Percentiles rank a stretch among this genome's conserved stretches.
Evolutionary conservation across 169 alveolate genomes (phyloP).

Genomic region (Eimeria acervulina): DNA sequence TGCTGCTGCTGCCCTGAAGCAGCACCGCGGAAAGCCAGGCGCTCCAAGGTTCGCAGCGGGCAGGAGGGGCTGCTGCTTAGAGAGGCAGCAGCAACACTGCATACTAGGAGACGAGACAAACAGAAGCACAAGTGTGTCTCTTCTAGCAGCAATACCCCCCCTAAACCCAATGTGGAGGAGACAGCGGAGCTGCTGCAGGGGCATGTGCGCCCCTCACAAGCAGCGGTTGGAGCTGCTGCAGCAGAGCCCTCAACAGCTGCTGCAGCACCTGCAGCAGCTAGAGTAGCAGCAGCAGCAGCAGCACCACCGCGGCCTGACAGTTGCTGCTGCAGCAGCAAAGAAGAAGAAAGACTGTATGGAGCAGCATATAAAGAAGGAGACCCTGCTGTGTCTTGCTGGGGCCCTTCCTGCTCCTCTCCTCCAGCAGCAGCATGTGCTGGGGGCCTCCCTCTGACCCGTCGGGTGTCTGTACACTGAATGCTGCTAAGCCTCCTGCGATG

Average conservation of each 20-base stretch:
- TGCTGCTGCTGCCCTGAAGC: slow-evolving; percentile 26
- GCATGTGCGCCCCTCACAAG: not conserved
- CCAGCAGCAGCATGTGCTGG: not conserved
- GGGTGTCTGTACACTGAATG: not conserved
- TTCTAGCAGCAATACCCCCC: not conserved
- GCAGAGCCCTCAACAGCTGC: too few relatives aligned
- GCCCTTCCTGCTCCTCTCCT: not conserved
- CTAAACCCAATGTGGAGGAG: not conserved
- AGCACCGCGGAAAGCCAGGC: not conserved
- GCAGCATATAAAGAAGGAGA: not conserved
- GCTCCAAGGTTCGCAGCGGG: not conserved
- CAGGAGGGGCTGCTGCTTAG: not conserved
- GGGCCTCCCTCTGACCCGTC: not conserved
- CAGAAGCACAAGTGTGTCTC: slow-evolving; percentile 38
- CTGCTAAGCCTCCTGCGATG: not conserved
- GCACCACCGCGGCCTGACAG: not conserved
- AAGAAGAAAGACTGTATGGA: not conserved
- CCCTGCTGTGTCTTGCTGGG: not conserved
- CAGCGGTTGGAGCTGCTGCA: not conserved
- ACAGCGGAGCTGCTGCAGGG: not conserved
- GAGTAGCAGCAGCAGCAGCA: too few relatives aligned
- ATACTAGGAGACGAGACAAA: not conserved
- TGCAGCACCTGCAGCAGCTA: too few relatives aligned
- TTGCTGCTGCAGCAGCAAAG: not conserved
- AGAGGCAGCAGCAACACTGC: not conserved